Evolutionary conservation across 176 grass and related monocot species (phyloP), one percentile per base, ranked within the genome.

Genomic region (Musa beccarii): DNA sequence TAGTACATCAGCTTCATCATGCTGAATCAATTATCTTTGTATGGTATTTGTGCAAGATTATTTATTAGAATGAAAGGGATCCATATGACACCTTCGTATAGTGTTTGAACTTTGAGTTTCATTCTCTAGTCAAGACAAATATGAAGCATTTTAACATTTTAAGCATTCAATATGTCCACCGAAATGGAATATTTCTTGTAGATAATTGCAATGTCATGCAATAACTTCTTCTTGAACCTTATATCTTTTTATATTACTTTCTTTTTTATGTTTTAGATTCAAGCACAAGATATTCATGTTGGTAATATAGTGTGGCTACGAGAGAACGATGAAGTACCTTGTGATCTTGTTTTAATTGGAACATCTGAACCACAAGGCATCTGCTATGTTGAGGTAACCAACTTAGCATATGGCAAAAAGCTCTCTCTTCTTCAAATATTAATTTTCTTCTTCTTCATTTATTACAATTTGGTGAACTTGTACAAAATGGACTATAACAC

Each of bases 311-410:
- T 97, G 56, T 97, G 87, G 89, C 86, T 97, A 59, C 79, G 87
- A 81, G 89, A 97, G 75, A 97, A 97, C 87, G 87, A 97, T 75
- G 93, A 97, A 79, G 87, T 97, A 61, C 93, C 93, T 53, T 97
- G 93, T 66, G 93, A 97, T 75, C 82, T 97, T 85, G 86, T 89
- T 82, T 85, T 97, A 52, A 80, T 97, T 69, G 87, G 90, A 74
- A 88, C 87, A 83, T 92, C 93, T 80, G 90, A 97, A 84, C 84
- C 86, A 72, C 90, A 89, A 85, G 93, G 90, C 76, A 90, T 89
- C 56, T 97, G 93, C 75, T 93, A 97, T 90, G 85, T 97, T 73
- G 93, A 97, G 90, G 93, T 97, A 88, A 83, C 68, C 49, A 23
- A 68, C 66, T 52, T 59, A 79, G 25, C 51, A 24, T 76, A 59